A percentile compares a stretch with the other conserved stretches of the same genome.
Conservation (phyloP, 2,329 filamentous ascomycete species). For the Diaporthe ilicicola region DNA sequence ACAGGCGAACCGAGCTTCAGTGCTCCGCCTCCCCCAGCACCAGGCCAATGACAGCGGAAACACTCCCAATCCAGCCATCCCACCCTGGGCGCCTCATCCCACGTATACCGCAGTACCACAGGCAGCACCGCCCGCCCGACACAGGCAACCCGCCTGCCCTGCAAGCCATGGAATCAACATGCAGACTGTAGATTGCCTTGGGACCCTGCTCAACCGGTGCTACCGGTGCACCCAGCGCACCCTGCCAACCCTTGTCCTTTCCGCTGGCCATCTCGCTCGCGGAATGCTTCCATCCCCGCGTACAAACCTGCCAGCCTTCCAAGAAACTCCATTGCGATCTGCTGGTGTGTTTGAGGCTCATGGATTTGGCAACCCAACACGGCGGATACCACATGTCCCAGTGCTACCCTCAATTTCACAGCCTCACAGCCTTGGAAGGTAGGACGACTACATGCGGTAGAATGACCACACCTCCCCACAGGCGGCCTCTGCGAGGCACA, state of each 20-base stretch:
- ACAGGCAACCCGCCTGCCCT: conserved; percentile 6
- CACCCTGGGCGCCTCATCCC: conserved; percentile 3
- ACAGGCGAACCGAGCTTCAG: conserved; percentile 11
- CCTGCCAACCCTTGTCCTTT: conserved; percentile 1
- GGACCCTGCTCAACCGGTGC: background rate
- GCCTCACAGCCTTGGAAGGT: background rate
- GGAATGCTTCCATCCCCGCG: conserved; percentile 13
- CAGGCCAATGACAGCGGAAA: conserved; percentile 17
- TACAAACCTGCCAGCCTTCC: background rate
- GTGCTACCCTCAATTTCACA: conserved; percentile 21
- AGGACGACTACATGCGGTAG: background rate
- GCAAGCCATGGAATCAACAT: background rate
- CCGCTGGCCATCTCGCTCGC: background rate
- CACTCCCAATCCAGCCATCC: background rate
- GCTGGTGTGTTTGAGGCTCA: background rate
- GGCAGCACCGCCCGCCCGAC: conserved; percentile 10
- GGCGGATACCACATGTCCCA: conserved; percentile 18
- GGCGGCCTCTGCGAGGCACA: conserved; percentile 4
- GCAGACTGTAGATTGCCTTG: background rate
- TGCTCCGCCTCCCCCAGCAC: conserved; percentile 6
- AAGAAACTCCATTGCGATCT: background rate
- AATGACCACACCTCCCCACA: background rate
- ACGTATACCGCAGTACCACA: conserved; percentile 3
- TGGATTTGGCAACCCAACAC: background rate
- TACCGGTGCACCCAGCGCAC: background rate